Percentiles rank a stretch among this genome's conserved stretches.
Evolutionary conservation across 768 basidiomycete species (phyloP).

Genomic region (Mycena vulgaris): DNA sequence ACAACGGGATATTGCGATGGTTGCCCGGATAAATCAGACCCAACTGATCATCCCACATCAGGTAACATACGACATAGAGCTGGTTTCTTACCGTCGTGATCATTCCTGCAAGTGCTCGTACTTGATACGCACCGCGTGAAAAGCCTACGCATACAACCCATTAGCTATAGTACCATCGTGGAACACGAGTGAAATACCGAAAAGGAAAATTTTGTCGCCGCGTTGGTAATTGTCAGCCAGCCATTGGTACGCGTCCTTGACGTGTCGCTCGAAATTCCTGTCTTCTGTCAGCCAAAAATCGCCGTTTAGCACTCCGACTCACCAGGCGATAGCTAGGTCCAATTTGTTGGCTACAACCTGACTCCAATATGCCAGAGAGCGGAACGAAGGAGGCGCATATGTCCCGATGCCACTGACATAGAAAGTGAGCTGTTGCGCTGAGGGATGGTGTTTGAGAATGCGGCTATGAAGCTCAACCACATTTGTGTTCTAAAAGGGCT

Average conservation of each 20-base stretch:
- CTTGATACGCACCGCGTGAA: conserved; percentile 19
- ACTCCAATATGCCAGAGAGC: neutral
- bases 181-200: conserved; percentile 2
- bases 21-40: conserved; percentile 5
- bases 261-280: conserved; percentile 14
- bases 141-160: conserved; percentile 8
- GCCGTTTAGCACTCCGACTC: neutral
- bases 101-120: conserved; percentile 18
- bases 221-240: conserved; percentile 12
- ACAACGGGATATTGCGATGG: conserved; percentile 2
- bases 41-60: neutral
- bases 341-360: neutral
- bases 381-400: neutral
- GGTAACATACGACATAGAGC: neutral
- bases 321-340: conserved; percentile 18
- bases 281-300: neutral
- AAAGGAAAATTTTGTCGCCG: conserved; percentile 17
- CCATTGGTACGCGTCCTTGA: conserved; percentile 9
- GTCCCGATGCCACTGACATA: conserved; percentile 22
- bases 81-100: neutral
- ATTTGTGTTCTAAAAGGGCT: conserved; percentile 49
- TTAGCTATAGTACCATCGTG: too few relatives aligned
- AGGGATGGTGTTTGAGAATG: conserved; percentile 35
- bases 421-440: neutral
- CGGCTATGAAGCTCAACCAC: conserved; percentile 49